Base-by-base conservation (phyloP, 2,329 filamentous ascomycete species). In the Alternaria arbusti region DNA sequence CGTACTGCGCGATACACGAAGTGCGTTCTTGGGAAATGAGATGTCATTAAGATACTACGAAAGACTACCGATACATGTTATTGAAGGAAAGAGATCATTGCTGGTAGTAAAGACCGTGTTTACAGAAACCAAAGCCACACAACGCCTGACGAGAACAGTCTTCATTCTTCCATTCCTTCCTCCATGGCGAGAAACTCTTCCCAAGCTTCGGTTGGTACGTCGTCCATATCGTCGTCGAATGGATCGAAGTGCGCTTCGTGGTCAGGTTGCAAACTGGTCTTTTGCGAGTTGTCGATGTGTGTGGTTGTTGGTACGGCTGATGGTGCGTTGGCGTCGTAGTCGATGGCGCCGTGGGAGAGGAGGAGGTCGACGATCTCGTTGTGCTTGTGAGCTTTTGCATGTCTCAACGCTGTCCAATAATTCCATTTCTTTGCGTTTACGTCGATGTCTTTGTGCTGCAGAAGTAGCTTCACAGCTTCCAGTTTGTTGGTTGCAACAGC, bases 101-200 rank as follows among this genome's bases (percentile, higher is more conserved):
- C 8, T 36, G 2, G 6, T 36, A 36, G 32, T n/a, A 1, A 40
- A 40, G 0, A n/a, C 4, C 4, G 32, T n/a, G 32, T 5, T 40
- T 3, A 3, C 4, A 3, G 4, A 2, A n/a, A 0, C 9, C 32
- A 0, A 40, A 6, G 4, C 1, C 0, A 40, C 5, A 6, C 3
- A 40, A 40, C n/a, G 36, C 36, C 2, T 17, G 2, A 40, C 3
- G 0, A 6, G 17, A 17, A 10, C n/a, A 40, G 4, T 17, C 36
- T 3, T 36, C 32, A 40, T 2, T 17, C 36, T 9, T 10, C 5
- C n/a, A 40, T 40, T 40, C 32, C 4, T 17, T 10, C 32, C 8
- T 6, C 32, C 15, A 6, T 11, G 5, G 0, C 36, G 1, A 17
- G 2, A 6, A 17, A 6, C 2, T 40, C 36, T 11, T 6, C 4